phyloP scores from a whole-genome alignment of 768 basidiomycete genomes.

The Termitomyces sp. region DNA sequence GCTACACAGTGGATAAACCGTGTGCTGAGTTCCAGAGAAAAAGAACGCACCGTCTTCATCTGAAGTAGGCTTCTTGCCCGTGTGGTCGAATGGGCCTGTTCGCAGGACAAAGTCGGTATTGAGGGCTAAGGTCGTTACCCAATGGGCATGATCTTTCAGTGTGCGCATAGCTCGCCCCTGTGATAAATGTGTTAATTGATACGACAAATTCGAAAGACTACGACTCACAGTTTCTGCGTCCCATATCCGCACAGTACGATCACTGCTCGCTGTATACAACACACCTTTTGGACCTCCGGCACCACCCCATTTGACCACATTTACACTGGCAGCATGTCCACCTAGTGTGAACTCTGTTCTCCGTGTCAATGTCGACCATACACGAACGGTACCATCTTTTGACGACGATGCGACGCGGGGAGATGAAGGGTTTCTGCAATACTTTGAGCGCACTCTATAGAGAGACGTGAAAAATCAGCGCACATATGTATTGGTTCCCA shows the following conservation, averaged over 20 bases:
- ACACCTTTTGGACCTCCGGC: conserved; percentile 65
- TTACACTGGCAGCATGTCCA: conserved; percentile 91
- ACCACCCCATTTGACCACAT: conserved; percentile 95
- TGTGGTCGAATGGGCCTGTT: conserved; percentile 94
- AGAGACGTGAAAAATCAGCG: conserved; percentile 3
- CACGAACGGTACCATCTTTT: conserved; percentile 93
- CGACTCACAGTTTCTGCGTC: conserved; percentile 65
- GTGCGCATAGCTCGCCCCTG: conserved; percentile 82
- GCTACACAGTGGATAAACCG: conserved; percentile 36
- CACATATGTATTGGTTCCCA: conserved; percentile 97
- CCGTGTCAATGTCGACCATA: conserved; percentile 80
- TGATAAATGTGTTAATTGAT: conserved; percentile 2
- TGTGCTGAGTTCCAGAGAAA: not conserved
- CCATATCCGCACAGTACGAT: conserved; percentile 94
- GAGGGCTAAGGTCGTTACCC: conserved; percentile 95
- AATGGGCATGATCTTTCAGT: conserved; percentile 94
- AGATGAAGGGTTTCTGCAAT: conserved; percentile 58
- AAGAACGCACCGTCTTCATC: conserved; percentile 70
- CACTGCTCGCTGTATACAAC: conserved; percentile 92
- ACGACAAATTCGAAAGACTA: not conserved
- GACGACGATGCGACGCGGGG: conserved; percentile 93
- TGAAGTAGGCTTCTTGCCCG: conserved; percentile 66
- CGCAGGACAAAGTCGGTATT: conserved; percentile 90
- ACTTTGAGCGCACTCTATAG: not conserved
- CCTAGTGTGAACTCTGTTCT: conserved; percentile 80